Evolutionary conservation across 768 basidiomycete genomes (phyloP).

Genomic region (Amyloporia xantha): DNA sequence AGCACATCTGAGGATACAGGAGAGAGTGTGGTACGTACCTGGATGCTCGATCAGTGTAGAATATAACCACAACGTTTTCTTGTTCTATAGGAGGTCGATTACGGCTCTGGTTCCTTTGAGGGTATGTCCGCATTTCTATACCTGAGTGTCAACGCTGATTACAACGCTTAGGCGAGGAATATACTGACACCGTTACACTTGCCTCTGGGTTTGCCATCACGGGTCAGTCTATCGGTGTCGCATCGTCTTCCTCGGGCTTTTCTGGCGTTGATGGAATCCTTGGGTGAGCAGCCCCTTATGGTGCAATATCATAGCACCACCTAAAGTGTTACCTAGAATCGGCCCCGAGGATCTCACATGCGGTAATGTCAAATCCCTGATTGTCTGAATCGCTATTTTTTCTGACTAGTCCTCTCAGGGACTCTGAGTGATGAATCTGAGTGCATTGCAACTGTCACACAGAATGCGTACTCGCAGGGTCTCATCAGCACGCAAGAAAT

Average conservation of each 20-base stretch:
- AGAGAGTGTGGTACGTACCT: constrained; percentile 22
- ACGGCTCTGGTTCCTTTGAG: constrained; percentile 44
- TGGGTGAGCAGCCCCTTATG: constrained; percentile 25
- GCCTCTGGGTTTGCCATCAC: constrained; percentile 19
- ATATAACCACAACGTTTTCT: too few relatives aligned
- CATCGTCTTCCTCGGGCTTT: constrained; percentile 21
- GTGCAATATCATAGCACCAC: constrained; percentile 6
- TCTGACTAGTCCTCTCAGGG: neutral
- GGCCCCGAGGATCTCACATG: constrained; percentile 29
- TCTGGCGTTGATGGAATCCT: constrained; percentile 34
- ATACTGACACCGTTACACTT: constrained; percentile 38
- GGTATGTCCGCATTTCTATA: constrained; percentile 22
- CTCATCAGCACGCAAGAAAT: constrained; percentile 22
- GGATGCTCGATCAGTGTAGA: neutral
- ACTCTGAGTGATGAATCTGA: constrained; percentile 3
- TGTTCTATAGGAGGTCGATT: constrained; percentile 38
- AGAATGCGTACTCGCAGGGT: constrained; percentile 28
- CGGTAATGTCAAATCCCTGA: constrained; percentile 8
- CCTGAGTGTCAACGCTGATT: neutral
- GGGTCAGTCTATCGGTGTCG: constrained; percentile 33
- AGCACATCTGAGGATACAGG: constrained; percentile 33
- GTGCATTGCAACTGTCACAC: constrained; percentile 28
- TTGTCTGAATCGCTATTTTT: neutral
- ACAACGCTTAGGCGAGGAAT: constrained; percentile 9
- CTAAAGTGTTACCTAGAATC: constrained; percentile 25